These are phyloP conservation scores for Xerocomellus dryophilus DNA, from an alignment of 768 basidiomycete species.

Conservation along the genomic window DNA sequence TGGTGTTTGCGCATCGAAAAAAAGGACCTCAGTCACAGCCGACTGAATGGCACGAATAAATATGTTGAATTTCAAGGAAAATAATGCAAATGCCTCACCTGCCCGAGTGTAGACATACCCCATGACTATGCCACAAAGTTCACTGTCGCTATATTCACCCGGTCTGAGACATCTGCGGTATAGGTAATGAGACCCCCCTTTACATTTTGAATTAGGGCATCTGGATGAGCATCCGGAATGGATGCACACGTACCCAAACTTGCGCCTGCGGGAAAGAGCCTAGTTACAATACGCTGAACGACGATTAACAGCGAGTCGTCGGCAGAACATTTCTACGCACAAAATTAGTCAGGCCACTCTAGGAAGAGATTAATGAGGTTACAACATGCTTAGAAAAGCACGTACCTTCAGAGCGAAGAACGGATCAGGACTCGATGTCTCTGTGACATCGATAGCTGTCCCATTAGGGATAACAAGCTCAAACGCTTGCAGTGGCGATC, in stretches of 20 bases:
- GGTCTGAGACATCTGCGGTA: neutral
- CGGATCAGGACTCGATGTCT: constrained; percentile 33
- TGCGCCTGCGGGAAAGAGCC: constrained; percentile 51
- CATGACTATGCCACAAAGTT: constrained; percentile 36
- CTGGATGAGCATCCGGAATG: neutral
- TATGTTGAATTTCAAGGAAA: neutral
- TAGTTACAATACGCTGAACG: constrained; percentile 54
- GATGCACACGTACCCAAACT: constrained; percentile 47
- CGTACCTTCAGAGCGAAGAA: constrained; percentile 44
- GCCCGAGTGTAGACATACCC: constrained; percentile 33
- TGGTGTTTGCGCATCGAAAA: constrained; percentile 49
- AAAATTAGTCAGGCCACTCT: constrained; percentile 65
- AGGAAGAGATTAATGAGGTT: neutral
- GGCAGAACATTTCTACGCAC: constrained; percentile 19
- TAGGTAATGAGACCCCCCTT: constrained; percentile 48
- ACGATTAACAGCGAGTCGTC: neutral
- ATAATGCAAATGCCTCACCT: neutral
- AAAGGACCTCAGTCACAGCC: constrained; percentile 35
- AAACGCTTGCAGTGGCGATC: constrained; percentile 47
- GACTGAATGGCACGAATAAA: neutral
- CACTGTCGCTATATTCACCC: constrained; percentile 8
- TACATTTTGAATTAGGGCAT: neutral
- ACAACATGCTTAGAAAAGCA: neutral
- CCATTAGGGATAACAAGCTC: constrained; percentile 55
- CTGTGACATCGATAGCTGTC: constrained; percentile 34